phyloP scores from a whole-genome alignment of 139 green algal species.

The Pseudopediastrum boryanum region DNA sequence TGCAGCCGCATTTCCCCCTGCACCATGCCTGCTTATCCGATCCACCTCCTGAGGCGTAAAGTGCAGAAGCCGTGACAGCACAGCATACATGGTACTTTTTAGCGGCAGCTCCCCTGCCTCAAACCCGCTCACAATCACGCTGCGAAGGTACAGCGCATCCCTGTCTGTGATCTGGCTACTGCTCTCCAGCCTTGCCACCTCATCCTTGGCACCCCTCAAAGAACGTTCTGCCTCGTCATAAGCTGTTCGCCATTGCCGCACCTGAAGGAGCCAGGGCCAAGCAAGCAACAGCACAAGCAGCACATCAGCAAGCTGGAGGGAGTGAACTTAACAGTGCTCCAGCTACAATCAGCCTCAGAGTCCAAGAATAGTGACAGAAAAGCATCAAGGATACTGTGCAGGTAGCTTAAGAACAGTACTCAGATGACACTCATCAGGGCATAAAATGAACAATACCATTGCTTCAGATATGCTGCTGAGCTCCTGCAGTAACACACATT shows the following conservation, averaged over 20 bases:
- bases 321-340: no score
- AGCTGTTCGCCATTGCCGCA: constrained; percentile 9
- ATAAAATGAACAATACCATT: no score
- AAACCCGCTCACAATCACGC: constrained; percentile 53
- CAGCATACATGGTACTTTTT: constrained; percentile 34
- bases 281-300: constrained; percentile 3
- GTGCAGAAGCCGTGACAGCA: constrained; percentile 49
- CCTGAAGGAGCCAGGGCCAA: no score
- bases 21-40: constrained; percentile 23
- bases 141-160: constrained; percentile 53
- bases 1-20: no score
- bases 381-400: no score
- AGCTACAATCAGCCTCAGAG: no score
- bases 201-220: constrained; percentile 16
- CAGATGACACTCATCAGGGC: no score
- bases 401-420: no score
- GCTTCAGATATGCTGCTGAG: no score
- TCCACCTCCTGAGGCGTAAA: constrained; percentile 27
- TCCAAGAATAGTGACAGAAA: no score
- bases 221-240: not conserved
- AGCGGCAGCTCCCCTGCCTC: constrained; percentile 44
- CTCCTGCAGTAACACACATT: no score
- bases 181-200: constrained; percentile 42
- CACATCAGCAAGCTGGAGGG: not conserved
- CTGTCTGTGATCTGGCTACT: constrained; percentile 41